Evolutionary conservation across 2,329 filamentous ascomycete genomes (phyloP).

Genomic region (Venturia oleaginea): DNA sequence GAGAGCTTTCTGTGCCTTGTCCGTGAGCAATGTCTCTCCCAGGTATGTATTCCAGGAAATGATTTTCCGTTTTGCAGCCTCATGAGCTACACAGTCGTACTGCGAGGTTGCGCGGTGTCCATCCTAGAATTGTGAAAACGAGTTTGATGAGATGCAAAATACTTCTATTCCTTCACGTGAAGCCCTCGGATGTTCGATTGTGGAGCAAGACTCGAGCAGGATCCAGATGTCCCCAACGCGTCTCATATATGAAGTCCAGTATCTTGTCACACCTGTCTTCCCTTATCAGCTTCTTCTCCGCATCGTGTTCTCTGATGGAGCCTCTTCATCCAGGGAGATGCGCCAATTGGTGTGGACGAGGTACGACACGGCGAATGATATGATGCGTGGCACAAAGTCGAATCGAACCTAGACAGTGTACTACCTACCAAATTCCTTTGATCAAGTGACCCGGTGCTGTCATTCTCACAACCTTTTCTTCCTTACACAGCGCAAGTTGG

Average conservation of each 20-base stretch:
- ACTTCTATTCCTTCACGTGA: not conserved
- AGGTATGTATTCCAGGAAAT: too few species aligned
- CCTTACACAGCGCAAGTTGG: not conserved
- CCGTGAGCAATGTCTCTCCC: too few species aligned
- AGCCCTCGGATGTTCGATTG: not conserved
- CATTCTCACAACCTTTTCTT: not conserved
- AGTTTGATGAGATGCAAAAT: not conserved
- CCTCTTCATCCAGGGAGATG: not conserved
- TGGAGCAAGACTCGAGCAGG: not conserved
- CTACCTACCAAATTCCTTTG: not conserved
- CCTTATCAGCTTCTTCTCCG: not conserved
- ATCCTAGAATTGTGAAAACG: too few species aligned
- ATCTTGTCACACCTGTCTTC: not conserved
- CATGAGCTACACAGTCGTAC: too few species aligned
- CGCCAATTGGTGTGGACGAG: not conserved
- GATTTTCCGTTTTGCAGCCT: too few species aligned
- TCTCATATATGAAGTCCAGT: not conserved
- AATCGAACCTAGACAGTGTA: not conserved
- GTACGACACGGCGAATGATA: not conserved
- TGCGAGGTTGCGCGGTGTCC: too few species aligned
- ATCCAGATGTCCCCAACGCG: not conserved
- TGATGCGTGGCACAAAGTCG: not conserved
- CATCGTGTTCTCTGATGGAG: not conserved
- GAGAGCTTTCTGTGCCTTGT: not conserved
- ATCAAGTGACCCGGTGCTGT: not conserved